Conservation (phyloP, 2,329 filamentous ascomycete genomes). For the Aspergillus sp. region DNA sequence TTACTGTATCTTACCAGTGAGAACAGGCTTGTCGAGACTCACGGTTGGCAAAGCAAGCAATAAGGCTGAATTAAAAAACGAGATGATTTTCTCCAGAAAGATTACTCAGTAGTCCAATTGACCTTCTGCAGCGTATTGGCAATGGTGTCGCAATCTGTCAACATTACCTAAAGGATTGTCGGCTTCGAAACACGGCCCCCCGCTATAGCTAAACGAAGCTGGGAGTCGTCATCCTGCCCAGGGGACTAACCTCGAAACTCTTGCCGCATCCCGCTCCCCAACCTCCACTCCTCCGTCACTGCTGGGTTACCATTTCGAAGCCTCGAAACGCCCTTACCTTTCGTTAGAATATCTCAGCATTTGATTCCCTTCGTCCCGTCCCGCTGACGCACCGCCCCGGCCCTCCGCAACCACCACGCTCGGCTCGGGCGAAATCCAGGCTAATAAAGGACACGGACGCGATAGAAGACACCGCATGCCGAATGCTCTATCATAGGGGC, state of each 20-base stretch:
- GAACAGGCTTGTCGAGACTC: not conserved
- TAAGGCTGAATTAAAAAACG: not conserved
- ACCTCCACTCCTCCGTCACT: constrained; percentile 1
- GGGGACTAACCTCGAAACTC: not conserved
- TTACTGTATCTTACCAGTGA: constrained; percentile 2
- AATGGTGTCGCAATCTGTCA: not conserved
- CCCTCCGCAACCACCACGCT: not conserved
- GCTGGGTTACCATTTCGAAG: not conserved
- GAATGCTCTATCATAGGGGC: constrained; percentile 37
- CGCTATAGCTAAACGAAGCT: constrained; percentile 2
- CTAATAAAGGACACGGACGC: constrained; percentile 23
- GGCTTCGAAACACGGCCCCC: constrained; percentile 3
- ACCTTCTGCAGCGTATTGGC: not conserved
- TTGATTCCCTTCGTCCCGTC: not conserved
- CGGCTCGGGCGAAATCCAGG: not conserved
- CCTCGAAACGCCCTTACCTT: not conserved
- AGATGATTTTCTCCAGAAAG: not conserved
- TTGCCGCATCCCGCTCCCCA: constrained; percentile 15
- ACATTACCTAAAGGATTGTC: not conserved
- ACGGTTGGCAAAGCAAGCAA: not conserved
- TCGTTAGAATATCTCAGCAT: not conserved
- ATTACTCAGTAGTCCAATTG: not conserved
- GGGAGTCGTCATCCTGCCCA: constrained; percentile 19
- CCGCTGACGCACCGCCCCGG: not conserved
- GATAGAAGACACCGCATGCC: constrained; percentile 31